A percentile compares a stretch with the other conserved stretches of the same genome.
Conservation (phyloP, 768 basidiomycete genomes). For the Botryobasidium botryosum region DNA sequence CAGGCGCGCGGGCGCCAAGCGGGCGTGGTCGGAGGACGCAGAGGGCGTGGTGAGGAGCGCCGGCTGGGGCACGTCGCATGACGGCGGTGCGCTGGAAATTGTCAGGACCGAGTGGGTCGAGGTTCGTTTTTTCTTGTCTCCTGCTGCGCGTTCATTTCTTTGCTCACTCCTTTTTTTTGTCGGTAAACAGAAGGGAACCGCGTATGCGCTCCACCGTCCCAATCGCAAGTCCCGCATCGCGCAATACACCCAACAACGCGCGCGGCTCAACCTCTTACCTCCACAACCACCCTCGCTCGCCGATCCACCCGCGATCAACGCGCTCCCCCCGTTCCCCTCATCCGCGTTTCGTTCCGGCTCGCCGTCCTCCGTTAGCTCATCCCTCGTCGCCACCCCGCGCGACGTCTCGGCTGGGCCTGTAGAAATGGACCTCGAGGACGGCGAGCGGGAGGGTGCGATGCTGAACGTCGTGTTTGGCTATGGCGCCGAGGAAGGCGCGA, state of each 20-base stretch:
- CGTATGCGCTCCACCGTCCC: slow-evolving; percentile 8
- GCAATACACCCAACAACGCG: slow-evolving; percentile 10
- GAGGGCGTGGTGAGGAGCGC: slow-evolving; percentile 5
- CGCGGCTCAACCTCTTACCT: slow-evolving; percentile 9
- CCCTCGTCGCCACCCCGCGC: not conserved
- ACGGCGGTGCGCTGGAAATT: slow-evolving; percentile 9
- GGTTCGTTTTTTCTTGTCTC: slow-evolving; percentile 2
- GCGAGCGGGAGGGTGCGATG: slow-evolving; percentile 10
- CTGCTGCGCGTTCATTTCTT: not conserved
- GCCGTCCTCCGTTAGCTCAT: not conserved
- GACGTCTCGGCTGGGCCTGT: not conserved
- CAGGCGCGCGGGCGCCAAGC: not conserved
- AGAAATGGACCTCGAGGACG: slow-evolving; percentile 5
- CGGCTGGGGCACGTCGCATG: slow-evolving; percentile 10
- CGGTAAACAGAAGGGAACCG: not conserved
- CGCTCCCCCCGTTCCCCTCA: not conserved
- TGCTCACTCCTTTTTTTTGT: not conserved
- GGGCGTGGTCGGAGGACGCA: not conserved
- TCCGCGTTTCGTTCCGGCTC: not conserved
- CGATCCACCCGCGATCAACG: not conserved
- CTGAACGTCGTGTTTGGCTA: slow-evolving; percentile 10
- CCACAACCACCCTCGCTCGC: slow-evolving; percentile 2
- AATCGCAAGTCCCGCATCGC: slow-evolving; percentile 11
- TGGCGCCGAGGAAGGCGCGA: too few species aligned
- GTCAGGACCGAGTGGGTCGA: slow-evolving; percentile 5